Conservation (phyloP, 2,329 filamentous ascomycete genomes). For the Helotiales sp. region DNA sequence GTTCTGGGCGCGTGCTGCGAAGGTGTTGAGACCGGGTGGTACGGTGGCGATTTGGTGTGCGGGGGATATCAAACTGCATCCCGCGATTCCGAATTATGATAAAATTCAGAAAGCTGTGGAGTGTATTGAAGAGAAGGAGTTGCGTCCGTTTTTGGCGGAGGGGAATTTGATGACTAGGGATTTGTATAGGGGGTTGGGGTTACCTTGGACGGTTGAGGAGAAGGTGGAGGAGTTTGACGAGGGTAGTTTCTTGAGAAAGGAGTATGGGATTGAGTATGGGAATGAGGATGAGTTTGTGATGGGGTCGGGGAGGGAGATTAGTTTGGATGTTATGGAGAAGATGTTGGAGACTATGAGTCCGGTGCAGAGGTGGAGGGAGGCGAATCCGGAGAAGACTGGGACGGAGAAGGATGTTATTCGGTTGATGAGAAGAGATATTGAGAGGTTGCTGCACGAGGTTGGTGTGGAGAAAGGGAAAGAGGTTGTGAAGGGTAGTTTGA, state of each 20-base stretch:
- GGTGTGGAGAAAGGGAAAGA: conserved; percentile 32
- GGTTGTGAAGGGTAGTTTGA: conserved; percentile 16
- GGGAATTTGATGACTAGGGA: conserved; percentile 39
- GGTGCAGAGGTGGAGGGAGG: conserved; percentile 40
- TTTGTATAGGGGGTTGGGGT: conserved; percentile 39
- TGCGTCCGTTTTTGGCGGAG: conserved; percentile 38
- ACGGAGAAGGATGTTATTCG: conserved; percentile 38
- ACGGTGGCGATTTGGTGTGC: conserved; percentile 45
- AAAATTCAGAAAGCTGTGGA: conserved; percentile 39
- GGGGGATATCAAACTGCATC: conserved; percentile 23
- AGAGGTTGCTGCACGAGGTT: conserved; percentile 26
- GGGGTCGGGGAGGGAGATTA: conserved; percentile 7
- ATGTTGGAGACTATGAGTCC: conserved; percentile 37
- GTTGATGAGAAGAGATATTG: conserved; percentile 23
- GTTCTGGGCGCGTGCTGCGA: conserved; percentile 44
- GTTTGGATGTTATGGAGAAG: conserved; percentile 26
- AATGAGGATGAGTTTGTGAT: conserved; percentile 8
- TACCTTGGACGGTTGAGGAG: conserved; percentile 44
- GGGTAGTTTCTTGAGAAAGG: conserved; percentile 8
- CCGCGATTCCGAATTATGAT: conserved; percentile 37
- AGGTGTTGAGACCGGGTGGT: conserved; percentile 45
- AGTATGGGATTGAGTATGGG: conserved; percentile 5
- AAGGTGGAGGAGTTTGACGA: conserved; percentile 34
- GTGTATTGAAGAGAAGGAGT: conserved; percentile 36
- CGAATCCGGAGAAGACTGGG: conserved; percentile 36